phyloP scores from a whole-genome alignment of 441 rosid species.

The Jatropha multifida region DNA sequence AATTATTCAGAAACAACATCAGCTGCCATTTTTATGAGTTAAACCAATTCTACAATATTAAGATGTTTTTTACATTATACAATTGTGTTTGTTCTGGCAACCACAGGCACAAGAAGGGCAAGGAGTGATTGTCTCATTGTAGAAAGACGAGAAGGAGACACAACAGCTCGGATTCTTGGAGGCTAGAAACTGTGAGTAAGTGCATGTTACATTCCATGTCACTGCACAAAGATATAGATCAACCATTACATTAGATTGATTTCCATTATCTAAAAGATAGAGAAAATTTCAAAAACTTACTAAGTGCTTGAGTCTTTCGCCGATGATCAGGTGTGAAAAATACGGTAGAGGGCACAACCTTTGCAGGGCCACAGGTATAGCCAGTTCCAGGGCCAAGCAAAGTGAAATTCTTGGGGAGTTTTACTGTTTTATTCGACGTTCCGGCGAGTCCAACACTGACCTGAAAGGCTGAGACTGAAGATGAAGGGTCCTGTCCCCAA shows the following conservation, averaged over 20 bases:
- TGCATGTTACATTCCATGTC: conserved; percentile 96
- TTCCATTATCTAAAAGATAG: neutral
- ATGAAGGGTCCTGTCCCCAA: conserved; percentile 80
- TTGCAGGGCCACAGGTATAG: conserved; percentile 94
- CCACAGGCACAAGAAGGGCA: conserved; percentile 92
- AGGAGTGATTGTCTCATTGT: conserved; percentile 87
- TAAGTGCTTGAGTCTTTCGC: conserved; percentile 79
- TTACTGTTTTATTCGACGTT: conserved; percentile 79
- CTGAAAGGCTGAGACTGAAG: conserved; percentile 76
- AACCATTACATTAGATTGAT: neutral
- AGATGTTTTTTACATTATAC: conserved; percentile 38
- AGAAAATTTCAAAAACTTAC: conserved; percentile 34
- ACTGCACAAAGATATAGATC: conserved; percentile 42
- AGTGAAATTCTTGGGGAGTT: conserved; percentile 89
- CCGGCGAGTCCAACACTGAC: conserved; percentile 75
- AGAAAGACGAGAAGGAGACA: conserved; percentile 90
- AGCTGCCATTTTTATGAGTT: neutral
- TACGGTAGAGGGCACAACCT: conserved; percentile 63
- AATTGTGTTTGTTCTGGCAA: conserved; percentile 55
- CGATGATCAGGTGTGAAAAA: conserved; percentile 69
- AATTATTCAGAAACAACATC: neutral
- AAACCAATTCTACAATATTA: neutral
- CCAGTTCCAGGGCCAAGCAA: conserved; percentile 88
- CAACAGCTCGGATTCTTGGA: conserved; percentile 83
- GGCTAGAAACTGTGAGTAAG: conserved; percentile 88